Evolutionary conservation across 768 basidiomycete species (phyloP).

Genomic region (Boletus tylopilopsis): DNA sequence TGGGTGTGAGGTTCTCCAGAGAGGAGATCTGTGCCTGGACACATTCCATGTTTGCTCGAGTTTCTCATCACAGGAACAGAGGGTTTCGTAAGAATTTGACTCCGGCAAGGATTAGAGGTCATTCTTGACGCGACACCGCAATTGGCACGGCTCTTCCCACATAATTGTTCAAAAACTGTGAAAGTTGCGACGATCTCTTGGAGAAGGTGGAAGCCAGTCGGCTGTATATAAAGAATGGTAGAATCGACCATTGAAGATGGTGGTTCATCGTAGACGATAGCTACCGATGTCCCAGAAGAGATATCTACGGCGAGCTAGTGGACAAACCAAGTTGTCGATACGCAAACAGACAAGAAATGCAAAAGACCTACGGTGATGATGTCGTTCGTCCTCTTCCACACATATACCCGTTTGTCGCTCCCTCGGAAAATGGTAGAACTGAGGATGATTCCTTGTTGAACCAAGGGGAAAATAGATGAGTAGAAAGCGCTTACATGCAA

Average conservation of each 20-base stretch:
- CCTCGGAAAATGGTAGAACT: conserved; percentile 9
- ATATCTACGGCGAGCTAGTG: conserved; percentile 6
- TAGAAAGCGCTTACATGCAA: not conserved
- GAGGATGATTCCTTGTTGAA: not conserved
- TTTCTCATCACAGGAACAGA: not conserved
- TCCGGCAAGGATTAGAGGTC: not conserved
- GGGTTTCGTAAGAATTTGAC: not conserved
- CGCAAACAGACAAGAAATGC: not conserved
- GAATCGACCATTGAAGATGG: not conserved
- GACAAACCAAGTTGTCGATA: not conserved
- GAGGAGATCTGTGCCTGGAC: not conserved
- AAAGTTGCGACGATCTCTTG: conserved; percentile 16
- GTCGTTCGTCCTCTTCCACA: conserved; percentile 1
- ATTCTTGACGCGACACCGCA: not conserved
- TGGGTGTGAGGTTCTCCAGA: not conserved
- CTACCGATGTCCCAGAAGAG: conserved; percentile 2
- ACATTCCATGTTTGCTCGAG: not conserved
- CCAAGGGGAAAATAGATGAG: not conserved
- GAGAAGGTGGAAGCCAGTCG: conserved; percentile 18
- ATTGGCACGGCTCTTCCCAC: not conserved
- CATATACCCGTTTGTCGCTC: conserved; percentile 10
- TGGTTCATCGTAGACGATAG: conserved; percentile 3
- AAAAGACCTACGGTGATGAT: conserved; percentile 1
- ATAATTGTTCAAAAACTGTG: conserved; percentile 8
- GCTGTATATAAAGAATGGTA: conserved; percentile 9